Evolutionary conservation across 2,329 filamentous ascomycete genomes (phyloP).

Genomic region (Pseudogymnoascus sp.): DNA sequence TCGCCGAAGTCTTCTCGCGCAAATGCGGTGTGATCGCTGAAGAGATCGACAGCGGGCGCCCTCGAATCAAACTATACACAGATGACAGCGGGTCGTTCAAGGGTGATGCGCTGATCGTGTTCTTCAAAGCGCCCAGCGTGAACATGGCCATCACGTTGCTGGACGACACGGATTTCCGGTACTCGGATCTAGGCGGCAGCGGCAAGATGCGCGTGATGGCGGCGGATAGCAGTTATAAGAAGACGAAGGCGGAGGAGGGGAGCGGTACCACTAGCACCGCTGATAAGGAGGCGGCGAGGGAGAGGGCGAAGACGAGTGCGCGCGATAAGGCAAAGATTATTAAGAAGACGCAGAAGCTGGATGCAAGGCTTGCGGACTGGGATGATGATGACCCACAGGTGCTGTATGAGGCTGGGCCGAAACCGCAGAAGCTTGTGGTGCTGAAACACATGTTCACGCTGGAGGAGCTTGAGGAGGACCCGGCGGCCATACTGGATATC

Average conservation of each 20-base stretch:
- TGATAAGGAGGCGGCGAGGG: conserved; percentile 35
- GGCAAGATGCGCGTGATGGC: conserved; percentile 72
- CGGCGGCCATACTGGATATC: conserved; percentile 76
- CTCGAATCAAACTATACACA: conserved; percentile 87
- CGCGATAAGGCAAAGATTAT: conserved; percentile 85
- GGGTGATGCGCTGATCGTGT: conserved; percentile 86
- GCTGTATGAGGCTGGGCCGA: conserved; percentile 38
- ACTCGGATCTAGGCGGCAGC: conserved; percentile 38
- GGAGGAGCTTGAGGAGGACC: conserved; percentile 75
- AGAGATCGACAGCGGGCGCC: conserved; percentile 79
- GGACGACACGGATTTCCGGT: conserved; percentile 74
- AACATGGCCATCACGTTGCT: conserved; percentile 71
- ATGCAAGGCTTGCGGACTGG: conserved; percentile 91
- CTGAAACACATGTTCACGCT: conserved; percentile 91
- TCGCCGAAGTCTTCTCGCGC: conserved; percentile 70
- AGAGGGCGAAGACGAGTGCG: conserved; percentile 41
- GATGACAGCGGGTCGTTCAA: conserved; percentile 80
- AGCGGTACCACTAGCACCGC: conserved; percentile 8
- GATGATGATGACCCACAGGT: conserved; percentile 71
- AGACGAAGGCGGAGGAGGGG: conserved; percentile 53
- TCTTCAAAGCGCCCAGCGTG: conserved; percentile 93
- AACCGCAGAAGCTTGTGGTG: conserved; percentile 74
- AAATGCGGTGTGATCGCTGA: conserved; percentile 90
- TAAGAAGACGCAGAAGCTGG: conserved; percentile 81
- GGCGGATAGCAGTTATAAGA: conserved; percentile 89